Percentiles rank a stretch among this genome's conserved stretches.
phyloP scores from a whole-genome alignment of 2,329 filamentous ascomycete genomes.

The Dactylellina cionopaga region DNA sequence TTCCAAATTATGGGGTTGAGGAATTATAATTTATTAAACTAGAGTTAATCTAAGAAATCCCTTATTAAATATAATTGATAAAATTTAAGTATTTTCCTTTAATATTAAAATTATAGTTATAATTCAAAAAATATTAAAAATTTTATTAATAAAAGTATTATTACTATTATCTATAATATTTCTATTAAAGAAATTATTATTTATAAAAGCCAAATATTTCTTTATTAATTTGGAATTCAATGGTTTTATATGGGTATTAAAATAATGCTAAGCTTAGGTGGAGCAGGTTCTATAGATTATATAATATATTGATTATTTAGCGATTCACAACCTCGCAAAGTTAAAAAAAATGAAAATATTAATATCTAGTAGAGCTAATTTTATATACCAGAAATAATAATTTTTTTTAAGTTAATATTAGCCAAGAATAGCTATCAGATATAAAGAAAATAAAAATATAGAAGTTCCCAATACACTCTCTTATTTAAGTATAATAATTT shows the following conservation, averaged over 20 bases:
- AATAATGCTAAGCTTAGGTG: too few species aligned
- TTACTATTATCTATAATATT: neutral
- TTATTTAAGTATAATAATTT: constrained; percentile 1
- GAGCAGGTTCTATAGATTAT: too few species aligned
- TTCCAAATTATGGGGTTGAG: neutral
- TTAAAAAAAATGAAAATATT: too few species aligned
- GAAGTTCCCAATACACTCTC: neutral
- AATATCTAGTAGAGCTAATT: neutral
- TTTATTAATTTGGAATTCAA: neutral
- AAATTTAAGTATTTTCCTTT: neutral
- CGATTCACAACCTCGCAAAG: too few species aligned
- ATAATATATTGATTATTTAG: too few species aligned
- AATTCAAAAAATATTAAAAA: neutral
- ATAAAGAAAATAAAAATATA: constrained; percentile 4
- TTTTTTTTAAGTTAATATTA: too few species aligned
- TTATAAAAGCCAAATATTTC: neutral
- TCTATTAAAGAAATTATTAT: neutral
- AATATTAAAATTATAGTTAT: neutral
- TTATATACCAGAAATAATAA: neutral
- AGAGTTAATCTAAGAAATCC: neutral
- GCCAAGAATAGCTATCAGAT: neutral
- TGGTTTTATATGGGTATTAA: neutral
- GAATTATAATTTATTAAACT: neutral
- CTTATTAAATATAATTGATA: neutral
- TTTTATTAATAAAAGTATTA: neutral